These are phyloP conservation scores for Xylariaceae sp. DNA, from an alignment of 2,329 filamentous ascomycete genomes.

Conservation along the genomic window DNA sequence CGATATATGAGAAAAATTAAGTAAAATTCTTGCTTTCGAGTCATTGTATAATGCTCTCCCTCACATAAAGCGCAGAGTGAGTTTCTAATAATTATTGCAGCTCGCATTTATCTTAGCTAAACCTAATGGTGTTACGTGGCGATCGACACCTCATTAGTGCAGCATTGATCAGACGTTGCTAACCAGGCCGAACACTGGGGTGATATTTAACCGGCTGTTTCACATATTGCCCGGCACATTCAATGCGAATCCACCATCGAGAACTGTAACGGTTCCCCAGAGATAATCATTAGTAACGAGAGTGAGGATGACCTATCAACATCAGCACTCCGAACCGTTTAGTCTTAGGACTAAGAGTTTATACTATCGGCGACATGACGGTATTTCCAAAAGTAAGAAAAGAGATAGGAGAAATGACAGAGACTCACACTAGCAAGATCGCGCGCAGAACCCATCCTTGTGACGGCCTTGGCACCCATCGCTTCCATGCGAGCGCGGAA, in stretches of 20 bases:
- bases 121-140: too few species aligned
- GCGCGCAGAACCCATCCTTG: constrained; percentile 35
- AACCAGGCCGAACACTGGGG: too few species aligned
- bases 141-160: too few species aligned
- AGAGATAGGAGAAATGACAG: not conserved
- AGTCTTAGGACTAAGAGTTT: not conserved
- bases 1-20: too few species aligned
- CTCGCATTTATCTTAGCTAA: too few species aligned
- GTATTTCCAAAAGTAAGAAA: too few species aligned
- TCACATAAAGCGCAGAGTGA: too few species aligned
- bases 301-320: constrained; percentile 31
- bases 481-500: constrained; percentile 26
- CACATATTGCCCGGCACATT: constrained; percentile 31
- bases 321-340: not conserved
- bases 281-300: constrained; percentile 39
- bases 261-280: constrained; percentile 34
- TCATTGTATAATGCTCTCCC: too few species aligned
- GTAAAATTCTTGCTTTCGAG: too few species aligned
- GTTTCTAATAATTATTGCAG: too few species aligned
- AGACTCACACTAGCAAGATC: constrained; percentile 38
- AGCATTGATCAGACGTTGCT: too few species aligned
- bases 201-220: not conserved
- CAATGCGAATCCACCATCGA: constrained; percentile 36
- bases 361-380: not conserved
- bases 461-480: constrained; percentile 28